Evolutionary conservation across 2,329 filamentous ascomycete species (phyloP), one percentile per base, ranked within the genome.

Genomic region (Salinomyces thailandicus): DNA sequence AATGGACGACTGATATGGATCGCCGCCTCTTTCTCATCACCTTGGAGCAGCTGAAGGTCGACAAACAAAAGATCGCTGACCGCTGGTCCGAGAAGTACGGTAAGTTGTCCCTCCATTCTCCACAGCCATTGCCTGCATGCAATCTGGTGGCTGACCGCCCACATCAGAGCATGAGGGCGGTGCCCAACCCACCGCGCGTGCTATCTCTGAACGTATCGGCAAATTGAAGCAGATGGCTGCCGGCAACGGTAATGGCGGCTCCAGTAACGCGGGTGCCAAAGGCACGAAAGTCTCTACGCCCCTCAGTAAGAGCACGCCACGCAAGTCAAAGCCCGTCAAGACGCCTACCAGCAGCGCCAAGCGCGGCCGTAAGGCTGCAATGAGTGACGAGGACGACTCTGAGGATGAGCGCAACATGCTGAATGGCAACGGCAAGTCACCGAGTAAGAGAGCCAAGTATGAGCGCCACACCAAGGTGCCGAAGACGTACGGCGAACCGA

Each of bases 311-410:
- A 8, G n/a, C 6, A 26, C 20, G 12, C 9, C 19, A 8, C 7
- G 18, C 8, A 31, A 24, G 11, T 17, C 34, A 9, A 14, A 18
- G 20, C n/a, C 11, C n/a, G n/a, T 27, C 24, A 18, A 29, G 22
- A 35, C 33, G 7, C 33, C 26, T 8, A 19, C 27, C 15, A 30
- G 26, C 24, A 36, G 27, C 33, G 24, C 14, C 12, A 37, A 39
- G 16, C 42, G 47, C 16, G 31, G 29, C 6, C 33, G 29, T n/a
- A 26, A 26, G 5, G 18, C 18, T 15, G 18, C 33, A 17, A 50
- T 49, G 46, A 44, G 39, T 20, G 49, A 50, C 7, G 49, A 52
- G 15, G 50, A 54, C 26, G 48, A 51, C 37, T 39, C 43, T 2
- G 49, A 49, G 9, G 44, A 39, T n/a, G 51, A 49, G 12, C 8